Conservation (phyloP, 163 green algal species). For the Scenedesmus sp. region DNA sequence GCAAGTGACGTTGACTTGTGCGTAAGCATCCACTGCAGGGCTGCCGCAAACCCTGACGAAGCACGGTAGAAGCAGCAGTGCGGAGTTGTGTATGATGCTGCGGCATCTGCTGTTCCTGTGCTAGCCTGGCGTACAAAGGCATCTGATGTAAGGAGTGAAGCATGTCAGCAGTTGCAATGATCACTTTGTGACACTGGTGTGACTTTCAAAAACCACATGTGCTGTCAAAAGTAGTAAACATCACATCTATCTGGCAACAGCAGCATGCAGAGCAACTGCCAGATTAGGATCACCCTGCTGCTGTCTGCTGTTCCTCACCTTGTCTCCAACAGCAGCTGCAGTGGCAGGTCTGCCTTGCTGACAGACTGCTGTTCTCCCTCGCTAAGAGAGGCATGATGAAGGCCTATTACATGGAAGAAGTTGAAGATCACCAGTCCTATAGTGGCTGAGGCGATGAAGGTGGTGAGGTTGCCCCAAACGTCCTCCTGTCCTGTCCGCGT, state of each 20-base stretch:
- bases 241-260: too few relatives aligned
- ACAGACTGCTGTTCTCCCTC: neutral
- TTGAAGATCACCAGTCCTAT: slow-evolving; percentile 42
- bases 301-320: neutral
- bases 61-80: neutral
- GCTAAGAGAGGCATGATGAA: neutral
- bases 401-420: slow-evolving; percentile 8
- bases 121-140: too few relatives aligned
- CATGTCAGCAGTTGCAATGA: too few relatives aligned
- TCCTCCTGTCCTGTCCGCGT: neutral
- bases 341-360: neutral
- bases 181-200: too few relatives aligned
- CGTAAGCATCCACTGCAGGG: slow-evolving; percentile 40
- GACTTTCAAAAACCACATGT: too few relatives aligned
- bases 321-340: slow-evolving; percentile 16
- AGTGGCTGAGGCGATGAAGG: slow-evolving; percentile 26
- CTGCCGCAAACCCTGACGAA: slow-evolving; percentile 18
- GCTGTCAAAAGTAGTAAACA: too few relatives aligned
- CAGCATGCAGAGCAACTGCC: neutral
- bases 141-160: too few relatives aligned
- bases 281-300: neutral
- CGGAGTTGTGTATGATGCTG: neutral
- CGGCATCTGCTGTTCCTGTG: neutral
- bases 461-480: slow-evolving; percentile 22
- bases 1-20: slow-evolving; percentile 43